Evolutionary conservation across 306 rosid genomes (phyloP).

Genomic region (Vachellia collinsii): DNA sequence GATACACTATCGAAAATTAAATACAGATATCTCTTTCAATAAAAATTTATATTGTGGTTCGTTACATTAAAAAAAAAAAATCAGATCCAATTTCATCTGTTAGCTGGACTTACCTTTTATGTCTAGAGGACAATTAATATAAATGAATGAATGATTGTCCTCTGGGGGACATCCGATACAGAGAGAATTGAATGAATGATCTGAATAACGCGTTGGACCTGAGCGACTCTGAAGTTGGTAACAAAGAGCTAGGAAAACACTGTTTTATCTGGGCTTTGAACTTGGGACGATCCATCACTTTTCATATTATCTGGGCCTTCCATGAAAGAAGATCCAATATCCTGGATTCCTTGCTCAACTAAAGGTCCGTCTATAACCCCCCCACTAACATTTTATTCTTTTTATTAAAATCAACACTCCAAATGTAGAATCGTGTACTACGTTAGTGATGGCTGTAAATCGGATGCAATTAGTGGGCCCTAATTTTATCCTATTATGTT

Average conservation of each 20-base stretch:
- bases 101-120: too few relatives aligned
- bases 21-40: too few relatives aligned
- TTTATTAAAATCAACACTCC: neutral
- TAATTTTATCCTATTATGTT: neutral
- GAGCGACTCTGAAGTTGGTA: neutral
- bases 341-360: neutral
- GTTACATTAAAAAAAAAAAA: too few relatives aligned
- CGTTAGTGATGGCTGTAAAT: neutral
- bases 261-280: neutral
- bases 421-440: neutral
- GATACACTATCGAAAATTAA: too few relatives aligned
- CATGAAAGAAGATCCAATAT: neutral
- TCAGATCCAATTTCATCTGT: too few relatives aligned
- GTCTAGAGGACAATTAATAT: too few relatives aligned
- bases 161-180: too few relatives aligned
- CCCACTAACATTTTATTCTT: neutral
- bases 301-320: neutral
- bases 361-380: neutral
- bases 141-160: too few relatives aligned
- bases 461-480: neutral
- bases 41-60: too few relatives aligned
- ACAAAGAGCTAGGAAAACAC: neutral
- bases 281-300: neutral
- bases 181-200: too few relatives aligned
- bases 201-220: neutral